Evolutionary conservation across 129 eudicot genomes (phyloP).

Genomic region (Arctium lappa): DNA sequence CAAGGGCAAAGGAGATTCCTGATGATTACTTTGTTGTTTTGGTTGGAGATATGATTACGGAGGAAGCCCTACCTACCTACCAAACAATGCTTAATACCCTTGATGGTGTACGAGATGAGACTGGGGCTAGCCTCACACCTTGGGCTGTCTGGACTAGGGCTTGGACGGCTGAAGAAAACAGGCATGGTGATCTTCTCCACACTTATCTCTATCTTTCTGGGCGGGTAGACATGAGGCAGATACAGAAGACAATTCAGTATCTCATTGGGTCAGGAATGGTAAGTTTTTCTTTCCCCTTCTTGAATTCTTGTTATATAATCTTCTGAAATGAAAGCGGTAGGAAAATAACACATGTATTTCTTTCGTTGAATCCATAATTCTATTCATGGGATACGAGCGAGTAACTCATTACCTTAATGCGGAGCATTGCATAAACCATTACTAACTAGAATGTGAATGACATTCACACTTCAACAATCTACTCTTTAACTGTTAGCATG

Average conservation of each 20-base stretch:
- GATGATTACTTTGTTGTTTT: constrained; percentile 82
- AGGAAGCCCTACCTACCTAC: constrained; percentile 94
- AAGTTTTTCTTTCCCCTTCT: constrained; percentile 14
- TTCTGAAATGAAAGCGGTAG: not conserved
- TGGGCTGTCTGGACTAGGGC: constrained; percentile 97
- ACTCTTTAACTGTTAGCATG: not conserved
- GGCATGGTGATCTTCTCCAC: constrained; percentile 93
- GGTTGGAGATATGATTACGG: constrained; percentile 92
- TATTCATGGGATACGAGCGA: too few relatives aligned
- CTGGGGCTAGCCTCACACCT: constrained; percentile 81
- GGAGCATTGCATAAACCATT: not conserved
- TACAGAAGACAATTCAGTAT: constrained; percentile 86
- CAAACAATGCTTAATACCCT: constrained; percentile 89
- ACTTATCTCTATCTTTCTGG: constrained; percentile 79
- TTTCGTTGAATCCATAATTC: too few relatives aligned
- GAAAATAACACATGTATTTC: not conserved
- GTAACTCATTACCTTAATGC: too few relatives aligned
- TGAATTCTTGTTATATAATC: not conserved
- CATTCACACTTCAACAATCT: not conserved
- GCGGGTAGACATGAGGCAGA: constrained; percentile 81
- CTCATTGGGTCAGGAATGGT: constrained; percentile 97
- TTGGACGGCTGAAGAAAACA: constrained; percentile 98
- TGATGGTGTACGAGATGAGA: constrained; percentile 91
- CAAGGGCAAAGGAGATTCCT: constrained; percentile 76
- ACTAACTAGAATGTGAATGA: not conserved